Conservation (phyloP, 2,329 filamentous ascomycete species). For the Ustilaginoidea virens region DNA sequence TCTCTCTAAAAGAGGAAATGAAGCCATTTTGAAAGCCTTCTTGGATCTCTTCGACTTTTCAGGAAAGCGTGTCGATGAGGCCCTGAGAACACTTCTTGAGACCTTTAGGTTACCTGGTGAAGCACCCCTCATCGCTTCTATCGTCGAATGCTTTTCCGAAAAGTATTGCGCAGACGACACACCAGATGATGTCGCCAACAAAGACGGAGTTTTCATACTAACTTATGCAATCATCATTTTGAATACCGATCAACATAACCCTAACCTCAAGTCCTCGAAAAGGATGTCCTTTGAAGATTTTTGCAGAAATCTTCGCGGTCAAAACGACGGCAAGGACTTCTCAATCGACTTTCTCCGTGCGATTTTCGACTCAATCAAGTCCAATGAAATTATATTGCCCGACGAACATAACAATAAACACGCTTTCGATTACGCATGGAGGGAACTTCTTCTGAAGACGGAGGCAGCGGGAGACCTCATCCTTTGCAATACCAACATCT, state of each 20-base stretch:
- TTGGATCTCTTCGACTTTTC: slow-evolving; percentile 78
- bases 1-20: slow-evolving; percentile 80
- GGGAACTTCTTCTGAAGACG: slow-evolving; percentile 78
- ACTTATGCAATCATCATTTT: slow-evolving; percentile 96
- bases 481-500: slow-evolving; percentile 81
- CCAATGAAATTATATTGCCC: slow-evolving; percentile 87
- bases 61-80: slow-evolving; percentile 79
- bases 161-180: slow-evolving; percentile 61
- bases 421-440: slow-evolving; percentile 96
- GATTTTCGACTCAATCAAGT: slow-evolving; percentile 84
- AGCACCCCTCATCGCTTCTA: slow-evolving; percentile 81
- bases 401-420: slow-evolving; percentile 96
- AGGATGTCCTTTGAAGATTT: slow-evolving; percentile 82
- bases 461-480: slow-evolving; percentile 58
- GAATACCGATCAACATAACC: slow-evolving; percentile 94
- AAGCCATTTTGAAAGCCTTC: slow-evolving; percentile 70
- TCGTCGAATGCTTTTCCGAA: slow-evolving; percentile 74
- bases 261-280: slow-evolving; percentile 62
- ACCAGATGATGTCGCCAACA: slow-evolving; percentile 63
- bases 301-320: slow-evolving; percentile 73
- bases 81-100: slow-evolving; percentile 71
- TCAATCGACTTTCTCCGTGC: slow-evolving; percentile 65
- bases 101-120: slow-evolving; percentile 90
- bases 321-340: slow-evolving; percentile 79
- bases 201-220: slow-evolving; percentile 78